A percentile compares a stretch with the other conserved stretches of the same genome.
These are phyloP conservation scores for Saturnispora ahearnii DNA, from an alignment of 805 yeast genomes.

Conservation along the genomic window DNA sequence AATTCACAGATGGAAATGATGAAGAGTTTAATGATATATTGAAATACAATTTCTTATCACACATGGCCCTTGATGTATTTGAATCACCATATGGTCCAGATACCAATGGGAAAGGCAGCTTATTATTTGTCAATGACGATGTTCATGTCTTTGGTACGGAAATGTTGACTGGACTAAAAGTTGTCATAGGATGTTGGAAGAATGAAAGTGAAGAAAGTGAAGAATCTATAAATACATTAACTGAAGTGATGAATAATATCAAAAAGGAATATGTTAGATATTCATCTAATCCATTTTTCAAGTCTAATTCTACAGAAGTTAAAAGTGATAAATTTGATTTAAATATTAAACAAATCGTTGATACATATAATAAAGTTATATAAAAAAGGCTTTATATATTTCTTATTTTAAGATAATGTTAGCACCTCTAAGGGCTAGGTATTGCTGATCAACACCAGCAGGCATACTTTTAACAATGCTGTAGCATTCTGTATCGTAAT, in stretches of 20 bases:
- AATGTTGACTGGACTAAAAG: conserved; percentile 58
- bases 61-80: conserved; percentile 66
- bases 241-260: conserved; percentile 31
- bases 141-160: conserved; percentile 60
- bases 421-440: conserved; percentile 78
- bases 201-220: not conserved
- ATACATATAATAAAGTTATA: conserved; percentile 16
- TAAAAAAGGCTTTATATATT: conserved; percentile 1
- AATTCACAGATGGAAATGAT: conserved; percentile 29
- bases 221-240: conserved; percentile 12
- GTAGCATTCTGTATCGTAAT: conserved; percentile 75
- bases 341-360: conserved; percentile 20
- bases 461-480: conserved; percentile 70
- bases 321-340: conserved; percentile 25
- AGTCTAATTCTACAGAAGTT: conserved; percentile 24
- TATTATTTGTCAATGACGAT: conserved; percentile 60
- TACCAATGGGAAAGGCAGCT: conserved; percentile 13
- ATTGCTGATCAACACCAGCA: conserved; percentile 90
- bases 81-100: conserved; percentile 41
- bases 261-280: conserved; percentile 47
- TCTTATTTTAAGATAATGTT: conserved; percentile 60
- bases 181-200: conserved; percentile 44
- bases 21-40: conserved; percentile 33
- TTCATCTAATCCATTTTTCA: conserved; percentile 56
- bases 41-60: conserved; percentile 63